Conservation (phyloP, 31 red algal species). For the Odonthalia washingtoniensis region DNA sequence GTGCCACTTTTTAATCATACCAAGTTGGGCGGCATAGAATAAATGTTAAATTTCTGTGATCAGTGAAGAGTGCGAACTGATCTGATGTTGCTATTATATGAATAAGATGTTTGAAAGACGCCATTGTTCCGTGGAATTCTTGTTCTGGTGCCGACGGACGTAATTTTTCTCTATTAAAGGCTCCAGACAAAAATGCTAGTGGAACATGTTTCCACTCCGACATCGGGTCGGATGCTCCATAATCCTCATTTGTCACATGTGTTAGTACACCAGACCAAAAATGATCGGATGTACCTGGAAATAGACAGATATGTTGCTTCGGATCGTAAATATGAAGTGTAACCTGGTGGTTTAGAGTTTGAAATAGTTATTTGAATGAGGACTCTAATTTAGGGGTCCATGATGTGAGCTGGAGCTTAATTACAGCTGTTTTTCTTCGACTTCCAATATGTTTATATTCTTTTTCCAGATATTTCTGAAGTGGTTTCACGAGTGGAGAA, state of each 20-base stretch:
- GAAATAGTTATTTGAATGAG: conserved; percentile 33
- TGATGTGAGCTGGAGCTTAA: conserved; percentile 34
- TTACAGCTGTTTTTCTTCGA: conserved; percentile 34
- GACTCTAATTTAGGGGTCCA: background rate
- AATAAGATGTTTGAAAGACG: conserved; percentile 17
- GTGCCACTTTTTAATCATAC: conserved; percentile 32
- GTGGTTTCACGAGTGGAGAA: conserved; percentile 12
- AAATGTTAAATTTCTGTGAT: conserved; percentile 51
- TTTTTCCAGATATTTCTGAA: too few relatives aligned
- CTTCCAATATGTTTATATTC: background rate
- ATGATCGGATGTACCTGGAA: conserved; percentile 15
- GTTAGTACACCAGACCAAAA: conserved; percentile 52
- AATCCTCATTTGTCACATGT: too few relatives aligned
- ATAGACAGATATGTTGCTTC: conserved; percentile 45
- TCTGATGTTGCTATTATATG: conserved; percentile 38
- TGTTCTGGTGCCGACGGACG: conserved; percentile 46
- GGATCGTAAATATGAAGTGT: conserved; percentile 6
- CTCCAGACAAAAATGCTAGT: conserved; percentile 36
- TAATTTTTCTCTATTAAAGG: conserved; percentile 9
- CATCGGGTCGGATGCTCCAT: too few relatives aligned
- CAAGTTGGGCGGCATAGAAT: conserved; percentile 35
- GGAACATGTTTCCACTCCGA: conserved; percentile 49
- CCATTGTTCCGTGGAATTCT: conserved; percentile 29
- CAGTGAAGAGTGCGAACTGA: conserved; percentile 58
- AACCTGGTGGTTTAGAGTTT: conserved; percentile 9